These are phyloP conservation scores for Candida pini DNA, from an alignment of 805 yeast species.

Conservation along the genomic window DNA sequence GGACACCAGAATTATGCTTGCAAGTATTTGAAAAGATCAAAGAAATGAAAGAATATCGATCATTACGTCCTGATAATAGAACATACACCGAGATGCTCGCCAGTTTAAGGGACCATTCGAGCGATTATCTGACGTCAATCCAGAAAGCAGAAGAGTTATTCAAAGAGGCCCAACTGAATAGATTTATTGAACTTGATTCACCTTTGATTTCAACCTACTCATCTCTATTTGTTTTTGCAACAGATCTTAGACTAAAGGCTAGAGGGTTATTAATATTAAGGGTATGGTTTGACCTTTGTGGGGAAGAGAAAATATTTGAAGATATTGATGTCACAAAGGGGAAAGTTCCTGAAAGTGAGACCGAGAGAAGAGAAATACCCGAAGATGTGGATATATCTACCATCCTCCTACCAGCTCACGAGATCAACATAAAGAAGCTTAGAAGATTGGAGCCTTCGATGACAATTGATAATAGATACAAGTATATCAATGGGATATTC, in stretches of 20 bases:
- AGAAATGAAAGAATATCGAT: constrained; percentile 11
- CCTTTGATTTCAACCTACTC: constrained; percentile 20
- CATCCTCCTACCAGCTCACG: constrained; percentile 10
- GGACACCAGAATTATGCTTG: constrained; percentile 32
- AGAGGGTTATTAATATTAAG: constrained; percentile 22
- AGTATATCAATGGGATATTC: too few relatives aligned
- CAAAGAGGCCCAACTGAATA: constrained; percentile 14
- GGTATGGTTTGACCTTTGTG: constrained; percentile 25
- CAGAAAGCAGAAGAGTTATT: constrained; percentile 18
- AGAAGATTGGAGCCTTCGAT: constrained; percentile 20
- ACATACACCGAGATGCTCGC: constrained; percentile 30
- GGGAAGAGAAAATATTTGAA: constrained; percentile 14
- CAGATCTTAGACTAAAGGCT: constrained; percentile 21
- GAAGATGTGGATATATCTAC: constrained; percentile 3
- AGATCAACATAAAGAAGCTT: constrained; percentile 15
- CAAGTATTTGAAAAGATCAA: constrained; percentile 31
- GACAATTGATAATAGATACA: constrained; percentile 16
- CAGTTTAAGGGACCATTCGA: constrained; percentile 10
- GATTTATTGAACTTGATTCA: constrained; percentile 14
- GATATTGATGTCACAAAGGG: constrained; percentile 4
- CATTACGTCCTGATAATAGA: constrained; percentile 27
- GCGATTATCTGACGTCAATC: constrained; percentile 13
- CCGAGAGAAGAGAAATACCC: constrained; percentile 5
- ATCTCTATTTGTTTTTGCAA: constrained; percentile 20
- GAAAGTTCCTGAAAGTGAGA: constrained; percentile 5